phyloP scores from a whole-genome alignment of 2,329 filamentous ascomycete species.

The Thermoascus crustaceus region DNA sequence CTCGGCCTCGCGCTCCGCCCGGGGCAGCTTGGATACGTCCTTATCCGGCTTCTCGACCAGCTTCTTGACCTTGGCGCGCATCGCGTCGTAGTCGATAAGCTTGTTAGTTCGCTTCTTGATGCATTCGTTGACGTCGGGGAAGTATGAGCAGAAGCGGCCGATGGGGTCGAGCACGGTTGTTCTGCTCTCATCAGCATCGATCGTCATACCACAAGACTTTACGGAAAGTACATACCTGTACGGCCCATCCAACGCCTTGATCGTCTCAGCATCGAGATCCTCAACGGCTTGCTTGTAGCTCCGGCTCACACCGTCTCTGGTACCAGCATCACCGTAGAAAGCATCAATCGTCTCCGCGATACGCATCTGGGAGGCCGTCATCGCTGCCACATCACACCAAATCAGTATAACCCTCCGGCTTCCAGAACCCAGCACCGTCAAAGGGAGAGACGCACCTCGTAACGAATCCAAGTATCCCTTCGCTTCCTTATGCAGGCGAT shows the following conservation, averaged over 20 bases:
- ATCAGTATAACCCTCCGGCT: constrained; percentile 3
- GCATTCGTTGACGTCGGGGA: constrained; percentile 97
- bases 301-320: constrained; percentile 86
- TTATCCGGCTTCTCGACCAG: constrained; percentile 98
- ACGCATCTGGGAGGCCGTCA: constrained; percentile 98
- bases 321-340: constrained; percentile 94
- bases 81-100: constrained; percentile 92
- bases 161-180: constrained; percentile 94
- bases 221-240: constrained; percentile 58
- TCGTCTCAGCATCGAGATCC: constrained; percentile 94
- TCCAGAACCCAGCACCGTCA: not conserved
- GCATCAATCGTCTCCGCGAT: constrained; percentile 99
- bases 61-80: constrained; percentile 93
- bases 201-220: not conserved
- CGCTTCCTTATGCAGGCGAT: constrained; percentile 90
- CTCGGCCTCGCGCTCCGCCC: constrained; percentile 91
- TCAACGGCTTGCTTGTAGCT: constrained; percentile 98
- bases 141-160: constrained; percentile 92
- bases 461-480: constrained; percentile 96
- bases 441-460: constrained; percentile 53
- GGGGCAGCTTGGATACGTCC: constrained; percentile 90
- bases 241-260: constrained; percentile 94
- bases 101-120: constrained; percentile 99
- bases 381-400: constrained; percentile 51
- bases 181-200: constrained; percentile 34